Evolutionary conservation across 75 land plant species (phyloP), one percentile per base, ranked within the genome.

Genomic region (Cunninghamia lanceolata): DNA sequence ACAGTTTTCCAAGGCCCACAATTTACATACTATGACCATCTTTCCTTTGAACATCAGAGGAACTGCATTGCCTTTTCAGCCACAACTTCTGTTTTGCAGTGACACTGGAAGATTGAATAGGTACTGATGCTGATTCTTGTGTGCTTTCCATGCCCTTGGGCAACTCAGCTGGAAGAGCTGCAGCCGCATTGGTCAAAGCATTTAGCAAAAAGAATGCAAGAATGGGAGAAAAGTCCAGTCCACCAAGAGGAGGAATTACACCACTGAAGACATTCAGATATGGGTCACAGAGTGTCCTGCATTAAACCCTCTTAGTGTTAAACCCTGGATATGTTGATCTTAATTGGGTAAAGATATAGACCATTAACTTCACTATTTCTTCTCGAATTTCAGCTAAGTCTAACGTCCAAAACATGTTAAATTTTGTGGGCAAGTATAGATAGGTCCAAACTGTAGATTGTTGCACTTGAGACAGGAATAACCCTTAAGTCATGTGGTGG

Each of bases 211-310:
- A 85, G 85, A 98, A 98, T 15, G 99, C 99, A 42, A 98, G 89
- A 40, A 98, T 95, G 13, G 99, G 99, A 42, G 99, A 98, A 13
- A 98, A 89, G 84, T 98, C 99, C 45, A 98, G 80, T 25, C 96
- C 92, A 32, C 99, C 99, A 83, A 95, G 93, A 36, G 95, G 92
- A 1, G 99, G 99, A 47, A 96, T 96, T 9, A 98, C 82, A 32
- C 99, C 99, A 19, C 99, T 91, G 84, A 98, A 98, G 87, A 98
- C 92, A 88, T 96, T 98, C 92, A 98, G 91, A 79, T 98, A 98
- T 1, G 99, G 99, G 90, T 98, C 99, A 77, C 98, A 96, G 83
- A 98, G 38, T 2, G 95, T 96, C 90, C 99, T 98, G 98, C 82
- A 92, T 25, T 82, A 39, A 76, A 76, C 42, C 79, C 25, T 35